Evolutionary conservation across 495 filamentous ascomycete genomes (phyloP), one percentile per base, ranked within the genome.

Genomic region (Xylaria scruposa): DNA sequence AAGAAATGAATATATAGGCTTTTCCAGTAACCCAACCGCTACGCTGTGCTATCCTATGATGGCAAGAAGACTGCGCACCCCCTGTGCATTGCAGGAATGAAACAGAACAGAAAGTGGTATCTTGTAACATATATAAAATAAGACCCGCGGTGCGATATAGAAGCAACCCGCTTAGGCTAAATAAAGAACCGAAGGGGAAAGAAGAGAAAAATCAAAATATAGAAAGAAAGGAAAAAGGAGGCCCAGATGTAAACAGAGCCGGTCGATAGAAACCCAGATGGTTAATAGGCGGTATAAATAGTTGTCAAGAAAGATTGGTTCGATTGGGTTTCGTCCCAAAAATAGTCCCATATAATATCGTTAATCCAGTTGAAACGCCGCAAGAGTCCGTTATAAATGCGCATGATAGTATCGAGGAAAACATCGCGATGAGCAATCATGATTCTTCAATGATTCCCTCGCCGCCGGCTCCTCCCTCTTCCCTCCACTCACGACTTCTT

Each of bases 401-500:
- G 54, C 51, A 47, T 63, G 70, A 54, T 33, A 15, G 17, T 36
- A 19, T 59, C 21, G 24, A 62, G 61, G 67, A 53, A 70, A 17
- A n/a, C n/a, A 51, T 19, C 6, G 65, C 5, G 56, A 31, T 36
- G 58, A 21, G 15, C 0, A 33, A 65, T 83, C 76, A 89, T 29
- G 85, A 83, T 80, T 97, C 94, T 81, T 97, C 94, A 78, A 92
- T 95, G 75, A 97, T 88, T 10, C 85, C 86, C 59, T 91, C 91
- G 76, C 94, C 93, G 49, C 92, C 93, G 6, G 91, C 91, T 15
- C 68, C 68, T 13, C 68, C 70, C 70, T 92, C 90, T 77, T 97
- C 94, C 21, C 94, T 87, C 94, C 94, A 97, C 69, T 94, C 93
- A 60, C 93, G 88, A 60, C 91, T 93, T 75, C 89, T 87, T 65